Percentiles rank a stretch among this genome's conserved stretches.
Conservation (phyloP, 306 rosid genomes). For the Canavalia ensiformis region DNA sequence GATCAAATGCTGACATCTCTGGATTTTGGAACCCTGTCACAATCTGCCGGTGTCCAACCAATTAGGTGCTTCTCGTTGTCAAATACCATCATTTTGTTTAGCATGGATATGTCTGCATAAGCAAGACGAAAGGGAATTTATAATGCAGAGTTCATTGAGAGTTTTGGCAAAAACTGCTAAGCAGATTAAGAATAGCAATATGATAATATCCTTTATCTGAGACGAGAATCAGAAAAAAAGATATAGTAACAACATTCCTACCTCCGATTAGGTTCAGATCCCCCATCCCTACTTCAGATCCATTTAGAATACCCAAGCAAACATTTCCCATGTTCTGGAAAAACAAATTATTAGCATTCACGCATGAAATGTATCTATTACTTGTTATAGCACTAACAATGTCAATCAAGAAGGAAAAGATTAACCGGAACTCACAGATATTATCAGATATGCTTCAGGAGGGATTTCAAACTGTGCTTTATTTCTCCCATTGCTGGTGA, state of each 20-base stretch:
- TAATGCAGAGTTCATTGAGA: conserved; percentile 28
- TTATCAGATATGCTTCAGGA: conserved; percentile 81
- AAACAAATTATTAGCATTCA: conserved; percentile 30
- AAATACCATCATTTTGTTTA: conserved; percentile 77
- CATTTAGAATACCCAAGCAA: conserved; percentile 93
- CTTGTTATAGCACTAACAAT: conserved; percentile 12
- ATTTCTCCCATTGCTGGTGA: conserved; percentile 55
- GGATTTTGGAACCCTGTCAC: conserved; percentile 73
- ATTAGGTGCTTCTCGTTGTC: conserved; percentile 84
- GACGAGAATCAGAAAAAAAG: conserved; percentile 30
- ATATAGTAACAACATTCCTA: conserved; percentile 42
- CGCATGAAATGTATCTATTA: conserved; percentile 5
- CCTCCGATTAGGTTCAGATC: conserved; percentile 86
- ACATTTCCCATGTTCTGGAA: conserved; percentile 80
- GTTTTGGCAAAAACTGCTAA: conserved; percentile 30
- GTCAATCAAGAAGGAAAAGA: conserved; percentile 13
- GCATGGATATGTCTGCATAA: conserved; percentile 81
- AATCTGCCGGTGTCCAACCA: conserved; percentile 78
- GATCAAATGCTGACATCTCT: conserved; percentile 58
- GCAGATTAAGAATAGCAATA: background rate
- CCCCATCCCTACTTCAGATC: conserved; percentile 74
- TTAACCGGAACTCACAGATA: conserved; percentile 64
- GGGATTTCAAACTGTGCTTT: conserved; percentile 73
- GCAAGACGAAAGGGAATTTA: background rate
- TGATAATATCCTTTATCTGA: background rate